Percentiles rank a stretch among this genome's conserved stretches.
These are phyloP conservation scores for Obba rivulosa DNA, from an alignment of 768 basidiomycete species.

Conservation along the genomic window DNA sequence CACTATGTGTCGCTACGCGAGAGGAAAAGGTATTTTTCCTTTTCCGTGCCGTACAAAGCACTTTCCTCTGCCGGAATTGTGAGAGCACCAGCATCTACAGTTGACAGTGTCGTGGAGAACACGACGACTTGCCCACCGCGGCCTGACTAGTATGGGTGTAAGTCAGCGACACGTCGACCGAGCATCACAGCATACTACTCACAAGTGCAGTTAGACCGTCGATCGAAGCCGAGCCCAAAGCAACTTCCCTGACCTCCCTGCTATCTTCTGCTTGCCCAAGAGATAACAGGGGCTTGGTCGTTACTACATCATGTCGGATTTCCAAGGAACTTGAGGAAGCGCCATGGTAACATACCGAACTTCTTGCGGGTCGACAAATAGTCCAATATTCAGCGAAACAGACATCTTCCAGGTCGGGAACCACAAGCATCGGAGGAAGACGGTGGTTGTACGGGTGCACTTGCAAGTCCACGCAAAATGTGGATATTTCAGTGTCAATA, in stretches of 20 bases:
- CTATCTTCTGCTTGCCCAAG: conserved; percentile 60
- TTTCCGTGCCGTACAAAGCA: conserved; percentile 73
- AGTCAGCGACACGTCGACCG: not conserved
- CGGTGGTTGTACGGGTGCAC: conserved; percentile 38
- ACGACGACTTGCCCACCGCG: conserved; percentile 73
- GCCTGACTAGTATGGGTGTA: conserved; percentile 36
- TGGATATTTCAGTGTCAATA: not conserved
- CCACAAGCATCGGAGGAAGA: conserved; percentile 62
- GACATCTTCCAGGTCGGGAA: conserved; percentile 89
- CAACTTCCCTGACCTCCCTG: conserved; percentile 46
- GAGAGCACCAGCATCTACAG: conserved; percentile 68
- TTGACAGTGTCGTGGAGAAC: conserved; percentile 69
- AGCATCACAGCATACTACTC: not conserved
- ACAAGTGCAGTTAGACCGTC: conserved; percentile 58
- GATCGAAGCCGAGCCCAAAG: conserved; percentile 73
- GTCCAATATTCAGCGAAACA: conserved; percentile 68
- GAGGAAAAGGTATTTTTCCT: conserved; percentile 75
- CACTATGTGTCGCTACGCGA: conserved; percentile 80
- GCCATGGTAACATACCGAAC: conserved; percentile 50
- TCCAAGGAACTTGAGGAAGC: not conserved
- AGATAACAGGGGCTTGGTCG: conserved; percentile 61
- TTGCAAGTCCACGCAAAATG: conserved; percentile 1
- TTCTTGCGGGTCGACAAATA: conserved; percentile 72
- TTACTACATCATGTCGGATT: conserved; percentile 33
- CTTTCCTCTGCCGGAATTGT: conserved; percentile 52